Evolutionary conservation across 768 basidiomycete genomes (phyloP).

Genomic region (Cantharellus anzutake): DNA sequence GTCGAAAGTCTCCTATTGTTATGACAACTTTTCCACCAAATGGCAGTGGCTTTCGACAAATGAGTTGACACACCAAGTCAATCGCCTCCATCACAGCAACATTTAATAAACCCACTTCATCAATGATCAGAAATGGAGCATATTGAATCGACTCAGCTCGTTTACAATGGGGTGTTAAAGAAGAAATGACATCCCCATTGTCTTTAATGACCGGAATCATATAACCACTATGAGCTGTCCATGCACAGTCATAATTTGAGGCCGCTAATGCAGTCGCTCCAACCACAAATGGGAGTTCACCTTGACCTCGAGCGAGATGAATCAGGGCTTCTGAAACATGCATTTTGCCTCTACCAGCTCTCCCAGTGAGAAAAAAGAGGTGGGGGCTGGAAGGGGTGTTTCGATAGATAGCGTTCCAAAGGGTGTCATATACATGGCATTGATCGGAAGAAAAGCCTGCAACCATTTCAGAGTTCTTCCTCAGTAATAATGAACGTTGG

Average conservation of each 20-base stretch:
- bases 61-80: slow-evolving; percentile 13
- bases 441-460: background rate
- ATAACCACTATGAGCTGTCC: too few species aligned
- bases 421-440: background rate
- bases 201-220: background rate
- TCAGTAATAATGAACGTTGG: background rate
- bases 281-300: too few species aligned
- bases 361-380: slow-evolving; percentile 18
- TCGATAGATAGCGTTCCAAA: background rate
- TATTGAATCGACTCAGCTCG: slow-evolving; percentile 20
- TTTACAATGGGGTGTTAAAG: slow-evolving; percentile 14
- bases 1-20: background rate
- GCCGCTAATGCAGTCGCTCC: too few species aligned
- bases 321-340: too few species aligned
- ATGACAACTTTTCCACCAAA: slow-evolving; percentile 3
- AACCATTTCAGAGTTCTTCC: background rate
- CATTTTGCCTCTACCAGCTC: slow-evolving; percentile 1
- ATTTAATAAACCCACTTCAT: slow-evolving; percentile 27
- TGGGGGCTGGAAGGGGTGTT: too few species aligned
- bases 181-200: slow-evolving; percentile 9
- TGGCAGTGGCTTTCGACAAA: slow-evolving; percentile 7
- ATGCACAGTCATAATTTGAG: too few species aligned
- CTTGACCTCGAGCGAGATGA: too few species aligned
- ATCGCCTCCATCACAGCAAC: slow-evolving; percentile 18
- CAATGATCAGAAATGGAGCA: slow-evolving; percentile 20